phyloP scores from a whole-genome alignment of 768 basidiomycete genomes.

The Trichaptum fuscoviolaceum region DNA sequence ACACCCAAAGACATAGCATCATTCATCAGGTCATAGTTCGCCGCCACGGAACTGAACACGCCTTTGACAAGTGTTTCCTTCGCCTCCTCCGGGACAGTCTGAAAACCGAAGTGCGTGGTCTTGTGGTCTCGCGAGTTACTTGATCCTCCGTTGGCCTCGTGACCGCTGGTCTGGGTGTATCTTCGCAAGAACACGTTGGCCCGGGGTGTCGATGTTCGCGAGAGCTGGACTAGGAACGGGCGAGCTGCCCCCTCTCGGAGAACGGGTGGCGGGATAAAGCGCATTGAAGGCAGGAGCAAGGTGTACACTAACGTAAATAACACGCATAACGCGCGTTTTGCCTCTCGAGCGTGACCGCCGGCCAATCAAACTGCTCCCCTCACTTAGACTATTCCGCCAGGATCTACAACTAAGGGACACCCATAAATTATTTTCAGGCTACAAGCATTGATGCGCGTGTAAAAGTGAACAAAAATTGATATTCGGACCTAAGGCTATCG shows the following conservation, averaged over 20 bases:
- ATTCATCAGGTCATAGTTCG: constrained; percentile 97
- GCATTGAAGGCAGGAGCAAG: neutral
- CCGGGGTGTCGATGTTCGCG: neutral
- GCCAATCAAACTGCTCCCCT: neutral
- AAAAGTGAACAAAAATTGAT: neutral
- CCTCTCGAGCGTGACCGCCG: neutral
- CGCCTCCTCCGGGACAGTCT: constrained; percentile 74
- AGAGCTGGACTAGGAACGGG: neutral
- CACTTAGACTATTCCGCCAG: neutral
- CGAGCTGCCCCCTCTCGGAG: too few relatives aligned
- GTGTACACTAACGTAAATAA: neutral
- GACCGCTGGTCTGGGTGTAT: neutral
- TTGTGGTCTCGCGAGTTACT: constrained; percentile 15
- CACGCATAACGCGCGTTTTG: neutral
- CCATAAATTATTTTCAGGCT: neutral
- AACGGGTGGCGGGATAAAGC: neutral
- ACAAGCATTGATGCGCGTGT: neutral
- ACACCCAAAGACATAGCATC: constrained; percentile 97
- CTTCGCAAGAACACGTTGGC: neutral
- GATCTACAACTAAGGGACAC: neutral
- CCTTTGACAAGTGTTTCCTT: constrained; percentile 90
- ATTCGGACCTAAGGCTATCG: constrained; percentile 35
- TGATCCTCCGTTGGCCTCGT: neutral
- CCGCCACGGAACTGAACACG: constrained; percentile 94
- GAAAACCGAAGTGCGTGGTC: constrained; percentile 91